These are phyloP conservation scores for Rhizomucor miehei DNA, from an alignment of 371 early-diverging fungal genomes.

Conservation along the genomic window DNA sequence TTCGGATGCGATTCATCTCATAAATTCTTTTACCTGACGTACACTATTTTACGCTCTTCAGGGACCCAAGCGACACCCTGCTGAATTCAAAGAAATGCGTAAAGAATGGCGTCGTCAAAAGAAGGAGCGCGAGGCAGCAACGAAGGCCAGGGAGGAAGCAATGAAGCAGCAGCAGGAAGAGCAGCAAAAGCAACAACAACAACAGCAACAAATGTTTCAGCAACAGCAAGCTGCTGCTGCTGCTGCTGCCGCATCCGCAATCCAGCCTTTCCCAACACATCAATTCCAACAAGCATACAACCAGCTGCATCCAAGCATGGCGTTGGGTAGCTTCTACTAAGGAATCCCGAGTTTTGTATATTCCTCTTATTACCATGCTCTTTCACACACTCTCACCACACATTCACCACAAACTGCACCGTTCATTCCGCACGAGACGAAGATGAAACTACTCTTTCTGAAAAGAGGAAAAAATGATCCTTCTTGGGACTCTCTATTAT, in stretches of 20 bases:
- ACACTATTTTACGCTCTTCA: conserved; percentile 6
- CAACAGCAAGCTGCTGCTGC: conserved; percentile 13
- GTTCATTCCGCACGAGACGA: too few species aligned
- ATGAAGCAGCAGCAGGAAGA: conserved; percentile 20
- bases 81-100: conserved; percentile 67
- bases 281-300: conserved; percentile 12
- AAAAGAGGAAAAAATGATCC: too few species aligned
- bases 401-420: too few species aligned
- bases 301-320: conserved; percentile 14
- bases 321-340: conserved; percentile 13
- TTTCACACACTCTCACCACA: background rate
- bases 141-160: conserved; percentile 34
- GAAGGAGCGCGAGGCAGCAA: conserved; percentile 43
- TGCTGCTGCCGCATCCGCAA: conserved; percentile 1
- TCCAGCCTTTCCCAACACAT: background rate
- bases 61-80: conserved; percentile 42
- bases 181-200: conserved; percentile 12
- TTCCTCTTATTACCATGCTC: conserved; percentile 3
- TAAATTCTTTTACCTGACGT: too few species aligned
- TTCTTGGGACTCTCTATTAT: too few species aligned
- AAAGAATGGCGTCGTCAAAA: conserved; percentile 52
- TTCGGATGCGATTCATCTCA: background rate
- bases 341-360: too few species aligned
- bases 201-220: conserved; percentile 4
- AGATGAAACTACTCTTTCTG: too few species aligned